phyloP scores from a whole-genome alignment of 2,329 filamentous ascomycete genomes.

The Alternaria angustiovoidea region DNA sequence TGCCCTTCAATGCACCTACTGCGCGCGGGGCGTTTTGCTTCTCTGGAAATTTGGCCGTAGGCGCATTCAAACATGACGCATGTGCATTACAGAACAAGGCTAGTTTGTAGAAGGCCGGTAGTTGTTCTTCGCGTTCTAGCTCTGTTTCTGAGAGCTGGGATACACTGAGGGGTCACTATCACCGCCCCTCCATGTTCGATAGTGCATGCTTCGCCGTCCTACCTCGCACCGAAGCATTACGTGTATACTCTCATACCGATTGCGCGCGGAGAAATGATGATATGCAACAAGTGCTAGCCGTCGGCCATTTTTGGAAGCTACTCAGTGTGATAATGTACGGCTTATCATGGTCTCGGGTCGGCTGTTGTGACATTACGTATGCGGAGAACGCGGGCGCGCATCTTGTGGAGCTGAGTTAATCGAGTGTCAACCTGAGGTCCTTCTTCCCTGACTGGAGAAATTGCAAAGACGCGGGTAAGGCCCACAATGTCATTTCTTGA shows the following conservation, averaged over 20 bases:
- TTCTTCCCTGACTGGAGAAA: neutral
- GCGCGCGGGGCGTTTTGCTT: neutral
- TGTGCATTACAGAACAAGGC: neutral
- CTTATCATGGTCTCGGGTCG: constrained; percentile 13
- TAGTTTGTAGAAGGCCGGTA: neutral
- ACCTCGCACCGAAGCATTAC: neutral
- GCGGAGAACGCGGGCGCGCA: constrained; percentile 6
- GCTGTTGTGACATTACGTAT: constrained; percentile 13
- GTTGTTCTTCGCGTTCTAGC: neutral
- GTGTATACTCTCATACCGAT: neutral
- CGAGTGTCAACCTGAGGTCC: neutral
- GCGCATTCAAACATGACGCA: neutral
- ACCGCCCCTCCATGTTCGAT: neutral
- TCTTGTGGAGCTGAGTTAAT: constrained; percentile 2
- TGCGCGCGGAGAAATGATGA: neutral
- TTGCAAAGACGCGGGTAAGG: neutral
- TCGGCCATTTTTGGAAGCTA: constrained; percentile 11
- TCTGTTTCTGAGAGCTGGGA: neutral
- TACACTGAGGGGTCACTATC: neutral
- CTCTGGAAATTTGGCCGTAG: constrained; percentile 3
- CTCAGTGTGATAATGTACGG: constrained; percentile 9
- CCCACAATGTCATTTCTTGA: constrained; percentile 55
- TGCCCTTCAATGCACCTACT: neutral
- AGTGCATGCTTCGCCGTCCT: neutral
- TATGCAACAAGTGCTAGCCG: neutral